Percentiles rank a stretch among this genome's conserved stretches.
Conservation (phyloP, 768 basidiomycete genomes). For the Phanerodontia chrysosporium region DNA sequence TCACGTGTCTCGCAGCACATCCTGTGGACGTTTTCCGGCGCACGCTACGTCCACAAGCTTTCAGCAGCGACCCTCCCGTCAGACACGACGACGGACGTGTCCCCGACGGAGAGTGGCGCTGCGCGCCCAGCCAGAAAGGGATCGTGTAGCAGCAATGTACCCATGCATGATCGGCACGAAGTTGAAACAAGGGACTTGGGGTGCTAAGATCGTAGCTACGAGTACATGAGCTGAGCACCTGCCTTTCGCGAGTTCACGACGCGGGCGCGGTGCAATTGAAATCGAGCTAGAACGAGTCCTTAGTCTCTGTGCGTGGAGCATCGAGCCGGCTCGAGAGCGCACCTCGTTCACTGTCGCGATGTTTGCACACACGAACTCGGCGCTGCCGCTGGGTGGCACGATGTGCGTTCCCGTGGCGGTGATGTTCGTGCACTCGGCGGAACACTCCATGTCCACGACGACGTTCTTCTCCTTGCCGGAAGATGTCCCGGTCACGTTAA, state of each 20-base stretch:
- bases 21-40: background rate
- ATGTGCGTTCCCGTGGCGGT: slow-evolving; percentile 33
- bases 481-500: slow-evolving; percentile 39
- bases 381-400: slow-evolving; percentile 27
- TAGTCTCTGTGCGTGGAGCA: background rate
- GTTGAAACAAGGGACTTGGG: background rate
- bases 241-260: background rate
- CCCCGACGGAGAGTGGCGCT: background rate
- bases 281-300: slow-evolving; percentile 13
- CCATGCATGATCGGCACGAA: background rate
- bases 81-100: no score
- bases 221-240: background rate
- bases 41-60: background rate
- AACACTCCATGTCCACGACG: slow-evolving; percentile 41
- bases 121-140: background rate
- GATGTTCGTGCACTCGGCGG: slow-evolving; percentile 33
- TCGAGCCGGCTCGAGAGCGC: background rate
- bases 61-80: no score
- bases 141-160: background rate
- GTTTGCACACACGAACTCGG: slow-evolving; percentile 35
- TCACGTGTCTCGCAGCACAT: background rate
- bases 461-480: slow-evolving; percentile 35
- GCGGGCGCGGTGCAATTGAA: slow-evolving; percentile 21
- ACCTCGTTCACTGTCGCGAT: slow-evolving; percentile 28
- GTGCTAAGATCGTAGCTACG: background rate